Evolutionary conservation across 2,329 filamentous ascomycete species (phyloP).

Genomic region (Verticillium albo-atrum): DNA sequence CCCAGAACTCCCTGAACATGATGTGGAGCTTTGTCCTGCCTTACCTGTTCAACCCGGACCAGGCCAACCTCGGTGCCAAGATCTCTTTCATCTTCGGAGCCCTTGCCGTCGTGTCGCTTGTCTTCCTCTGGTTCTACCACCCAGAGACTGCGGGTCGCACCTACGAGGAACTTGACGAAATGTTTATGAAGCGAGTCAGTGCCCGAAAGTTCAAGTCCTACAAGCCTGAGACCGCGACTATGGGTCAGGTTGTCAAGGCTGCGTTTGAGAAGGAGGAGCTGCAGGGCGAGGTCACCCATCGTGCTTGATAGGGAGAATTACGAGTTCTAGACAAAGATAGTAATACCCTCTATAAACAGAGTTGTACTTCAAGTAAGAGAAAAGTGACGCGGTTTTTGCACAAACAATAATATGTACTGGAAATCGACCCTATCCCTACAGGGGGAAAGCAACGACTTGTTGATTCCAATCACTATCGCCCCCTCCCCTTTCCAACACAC

Average conservation of each 20-base stretch:
- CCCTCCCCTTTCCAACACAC: no score
- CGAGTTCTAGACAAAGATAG: no score
- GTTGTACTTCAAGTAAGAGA: no score
- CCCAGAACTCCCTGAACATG: slow-evolving; percentile 20
- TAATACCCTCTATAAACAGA: no score
- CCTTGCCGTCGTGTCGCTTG: slow-evolving; percentile 21
- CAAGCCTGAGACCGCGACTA: slow-evolving; percentile 3
- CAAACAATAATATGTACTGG: no score
- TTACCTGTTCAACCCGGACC: slow-evolving; percentile 16
- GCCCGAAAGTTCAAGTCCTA: slow-evolving; percentile 19
- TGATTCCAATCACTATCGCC: no score
- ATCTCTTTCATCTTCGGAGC: slow-evolving; percentile 35
- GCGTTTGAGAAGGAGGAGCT: background rate
- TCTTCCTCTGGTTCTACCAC: slow-evolving; percentile 29
- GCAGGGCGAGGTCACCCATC: background rate
- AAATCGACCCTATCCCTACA: no score
- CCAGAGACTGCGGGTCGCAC: slow-evolving; percentile 25
- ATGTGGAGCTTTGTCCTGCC: slow-evolving; percentile 14
- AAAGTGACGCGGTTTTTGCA: no score
- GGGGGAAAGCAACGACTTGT: no score
- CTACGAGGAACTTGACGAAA: slow-evolving; percentile 20
- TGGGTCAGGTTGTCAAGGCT: background rate
- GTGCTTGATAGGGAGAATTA: no score
- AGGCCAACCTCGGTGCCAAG: slow-evolving; percentile 30
- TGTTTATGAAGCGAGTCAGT: slow-evolving; percentile 18